Percentiles rank a stretch among this genome's conserved stretches.
Evolutionary conservation across 176 grass and related monocot species (phyloP).

Genomic region (Leersia perrieri): DNA sequence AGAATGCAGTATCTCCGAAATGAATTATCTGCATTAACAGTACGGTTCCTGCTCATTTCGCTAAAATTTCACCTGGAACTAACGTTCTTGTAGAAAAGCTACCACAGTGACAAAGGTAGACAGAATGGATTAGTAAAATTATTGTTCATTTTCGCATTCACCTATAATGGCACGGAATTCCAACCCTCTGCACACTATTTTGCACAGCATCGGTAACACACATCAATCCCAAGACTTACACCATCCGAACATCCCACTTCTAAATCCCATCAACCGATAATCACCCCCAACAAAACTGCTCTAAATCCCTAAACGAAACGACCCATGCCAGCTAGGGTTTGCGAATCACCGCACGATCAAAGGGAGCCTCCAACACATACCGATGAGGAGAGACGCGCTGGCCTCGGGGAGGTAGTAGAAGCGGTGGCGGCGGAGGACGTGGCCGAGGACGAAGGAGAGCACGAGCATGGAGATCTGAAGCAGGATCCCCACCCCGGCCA

Average conservation of each 20-base stretch:
- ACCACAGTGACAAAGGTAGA: not conserved
- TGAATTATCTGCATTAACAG: not conserved
- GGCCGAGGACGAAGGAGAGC: slow-evolving; percentile 97
- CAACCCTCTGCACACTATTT: not conserved
- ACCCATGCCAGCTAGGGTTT: not conserved
- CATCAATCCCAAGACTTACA: not conserved
- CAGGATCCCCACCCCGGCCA: slow-evolving; percentile 88
- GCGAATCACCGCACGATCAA: not conserved
- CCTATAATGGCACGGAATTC: not conserved
- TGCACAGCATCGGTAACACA: not conserved
- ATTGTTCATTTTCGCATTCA: not conserved
- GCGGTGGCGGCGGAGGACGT: slow-evolving; percentile 84
- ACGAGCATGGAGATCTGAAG: slow-evolving; percentile 98
- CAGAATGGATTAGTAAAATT: not conserved
- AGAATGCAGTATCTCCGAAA: not conserved
- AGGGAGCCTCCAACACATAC: slow-evolving; percentile 3
- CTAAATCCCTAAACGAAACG: not conserved
- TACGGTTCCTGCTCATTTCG: not conserved
- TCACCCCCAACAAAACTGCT: not conserved
- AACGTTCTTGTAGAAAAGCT: not conserved
- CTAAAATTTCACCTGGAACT: not conserved
- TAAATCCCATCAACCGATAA: not conserved
- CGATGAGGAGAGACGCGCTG: slow-evolving; percentile 96
- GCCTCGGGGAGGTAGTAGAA: slow-evolving; percentile 99
- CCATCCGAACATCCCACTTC: not conserved